Conservation (phyloP, 1,284 basidiomycete species). For the Tetrapyrgos nigripes region DNA sequence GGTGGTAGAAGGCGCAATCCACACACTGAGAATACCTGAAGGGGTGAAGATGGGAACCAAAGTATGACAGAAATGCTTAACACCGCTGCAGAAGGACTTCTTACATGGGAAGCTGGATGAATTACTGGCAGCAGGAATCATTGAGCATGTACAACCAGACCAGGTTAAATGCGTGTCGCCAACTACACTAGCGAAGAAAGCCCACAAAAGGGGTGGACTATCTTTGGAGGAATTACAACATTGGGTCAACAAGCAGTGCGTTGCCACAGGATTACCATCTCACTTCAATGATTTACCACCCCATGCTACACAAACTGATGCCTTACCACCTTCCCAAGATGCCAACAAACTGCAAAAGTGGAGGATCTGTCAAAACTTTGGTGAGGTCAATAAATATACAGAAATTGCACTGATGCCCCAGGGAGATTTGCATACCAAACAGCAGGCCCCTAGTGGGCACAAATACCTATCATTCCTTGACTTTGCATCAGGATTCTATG, state of each 20-base stretch:
- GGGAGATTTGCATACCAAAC: too few relatives aligned
- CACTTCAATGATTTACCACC: conserved; percentile 22
- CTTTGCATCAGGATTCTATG: conserved; percentile 45
- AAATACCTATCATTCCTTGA: too few relatives aligned
- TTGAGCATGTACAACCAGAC: conserved; percentile 27
- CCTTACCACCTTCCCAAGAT: neutral
- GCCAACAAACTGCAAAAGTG: conserved; percentile 30
- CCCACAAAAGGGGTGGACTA: conserved; percentile 32
- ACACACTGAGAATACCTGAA: conserved; percentile 14
- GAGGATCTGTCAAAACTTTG: conserved; percentile 44
- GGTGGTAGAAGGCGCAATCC: conserved; percentile 6
- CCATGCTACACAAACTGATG: neutral
- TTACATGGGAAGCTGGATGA: conserved; percentile 35
- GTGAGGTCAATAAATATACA: conserved; percentile 39
- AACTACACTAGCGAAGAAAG: conserved; percentile 36
- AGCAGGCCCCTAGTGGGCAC: too few relatives aligned
- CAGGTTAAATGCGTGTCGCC: conserved; percentile 35
- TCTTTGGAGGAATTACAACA: conserved; percentile 33
- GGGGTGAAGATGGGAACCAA: too few relatives aligned
- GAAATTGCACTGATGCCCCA: too few relatives aligned
- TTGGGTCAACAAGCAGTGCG: conserved; percentile 34
- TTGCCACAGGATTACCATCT: conserved; percentile 23
- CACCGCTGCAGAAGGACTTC: conserved; percentile 33
- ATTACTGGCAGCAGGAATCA: conserved; percentile 35
- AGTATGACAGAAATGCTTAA: too few relatives aligned